Evolutionary conservation across 1,284 basidiomycete genomes (phyloP), one percentile per base, ranked within the genome.

Genomic region (Polyporus tsugae): DNA sequence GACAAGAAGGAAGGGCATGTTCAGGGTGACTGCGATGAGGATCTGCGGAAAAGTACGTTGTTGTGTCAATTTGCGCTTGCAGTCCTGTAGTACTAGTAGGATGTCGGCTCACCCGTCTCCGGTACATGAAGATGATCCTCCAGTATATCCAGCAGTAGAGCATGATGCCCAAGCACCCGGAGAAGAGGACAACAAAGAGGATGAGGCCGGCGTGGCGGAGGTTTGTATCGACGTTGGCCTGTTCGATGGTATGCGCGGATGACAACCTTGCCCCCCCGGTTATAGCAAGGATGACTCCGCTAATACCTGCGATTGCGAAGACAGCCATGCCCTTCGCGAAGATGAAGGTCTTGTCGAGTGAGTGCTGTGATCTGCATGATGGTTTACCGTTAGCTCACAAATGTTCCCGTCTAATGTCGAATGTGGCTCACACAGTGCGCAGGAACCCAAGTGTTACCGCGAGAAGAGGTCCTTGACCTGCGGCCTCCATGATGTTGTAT

Each of bases 371-470:
- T 71, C 67, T 80, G 33, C 33, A 39, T 35, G 77, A 75, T 72
- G 79, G 44, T 38, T 38, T 65, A 1, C 66, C 58, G 35, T 39
- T n/a, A 60, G 41, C 1, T 49, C 39, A 61, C n/a, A 38, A 60
- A 39, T 60, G 36, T 46, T 7, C 2, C 22, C 11, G 9, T 11
- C 22, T 10, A 25, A 68, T 55, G 53, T 22, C 33, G 66, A 5
- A 13, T 66, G 42, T 66, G 29, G 83, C 89, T 72, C 80, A 91
- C 90, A 86, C 84, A 70, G 87, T 85, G 62, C 86, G 84, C 61
- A 91, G 74, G 73, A 91, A 86, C 4, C 89, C 89, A 36, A 91
- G 75, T 0, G 87, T 85, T 3, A 87, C 83, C 42, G 89, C 74
- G 61, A 91, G 75, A 19, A 92, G 78, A 0, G 86, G 81, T 0